Evolutionary conservation across 1,284 basidiomycete species (phyloP).

Genomic region (Kwoniella shivajii): DNA sequence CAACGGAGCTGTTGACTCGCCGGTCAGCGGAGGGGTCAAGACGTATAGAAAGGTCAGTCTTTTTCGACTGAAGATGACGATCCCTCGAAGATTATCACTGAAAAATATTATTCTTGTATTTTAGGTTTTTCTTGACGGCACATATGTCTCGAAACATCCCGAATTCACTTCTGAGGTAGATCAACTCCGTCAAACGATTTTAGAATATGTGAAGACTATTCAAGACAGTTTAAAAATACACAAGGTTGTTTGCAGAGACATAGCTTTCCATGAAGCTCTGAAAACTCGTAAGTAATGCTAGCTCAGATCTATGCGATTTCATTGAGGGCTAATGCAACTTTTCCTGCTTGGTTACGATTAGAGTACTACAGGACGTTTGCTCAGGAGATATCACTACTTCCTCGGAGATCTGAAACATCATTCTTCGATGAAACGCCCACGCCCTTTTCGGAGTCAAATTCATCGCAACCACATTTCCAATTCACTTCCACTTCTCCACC

Average conservation of each 20-base stretch:
- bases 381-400: constrained; percentile 67
- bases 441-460: no score
- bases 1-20: constrained; percentile 84
- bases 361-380: constrained; percentile 86
- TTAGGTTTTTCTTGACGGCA: constrained; percentile 67
- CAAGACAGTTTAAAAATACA: constrained; percentile 82
- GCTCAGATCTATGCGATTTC: no score
- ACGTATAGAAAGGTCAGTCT: constrained; percentile 66
- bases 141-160: constrained; percentile 69
- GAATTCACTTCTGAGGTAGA: constrained; percentile 71
- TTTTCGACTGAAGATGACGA: no score
- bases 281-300: constrained; percentile 61
- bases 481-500: not conserved
- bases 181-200: constrained; percentile 71
- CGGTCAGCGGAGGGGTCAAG: constrained; percentile 72
- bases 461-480: not conserved
- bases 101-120: no score
- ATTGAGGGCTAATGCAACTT: no score
- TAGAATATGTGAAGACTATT: constrained; percentile 81
- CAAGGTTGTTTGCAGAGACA: constrained; percentile 80
- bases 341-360: no score
- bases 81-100: no score
- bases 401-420: constrained; percentile 24
- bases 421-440: not conserved
- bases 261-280: constrained; percentile 86